Conservation (phyloP, 768 basidiomycete genomes). For the Russula griseocarnosa region DNA sequence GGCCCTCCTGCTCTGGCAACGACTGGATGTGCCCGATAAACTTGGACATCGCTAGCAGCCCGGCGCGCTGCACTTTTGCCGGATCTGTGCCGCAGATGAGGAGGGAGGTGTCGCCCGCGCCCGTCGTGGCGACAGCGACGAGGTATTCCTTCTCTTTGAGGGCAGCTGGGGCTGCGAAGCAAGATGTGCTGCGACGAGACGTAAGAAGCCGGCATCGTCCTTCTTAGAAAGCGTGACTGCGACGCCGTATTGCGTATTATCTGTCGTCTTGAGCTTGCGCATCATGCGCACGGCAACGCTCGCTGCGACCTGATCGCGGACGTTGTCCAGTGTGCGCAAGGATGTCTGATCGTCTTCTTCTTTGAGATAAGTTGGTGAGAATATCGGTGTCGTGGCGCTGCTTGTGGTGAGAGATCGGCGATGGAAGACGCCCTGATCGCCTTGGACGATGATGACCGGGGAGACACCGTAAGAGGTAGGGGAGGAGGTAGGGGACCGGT, state of each 20-base stretch:
- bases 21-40: constrained; percentile 58
- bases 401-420: constrained; percentile 16
- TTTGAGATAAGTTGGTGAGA: constrained; percentile 7
- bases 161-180: constrained; percentile 45
- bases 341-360: constrained; percentile 8
- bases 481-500: constrained; percentile 22
- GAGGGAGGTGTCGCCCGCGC: constrained; percentile 38
- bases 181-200: constrained; percentile 49
- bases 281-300: constrained; percentile 54
- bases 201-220: constrained; percentile 55
- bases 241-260: constrained; percentile 58
- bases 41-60: constrained; percentile 60
- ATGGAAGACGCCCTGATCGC: constrained; percentile 9
- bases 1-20: constrained; percentile 17
- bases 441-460: constrained; percentile 7
- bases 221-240: constrained; percentile 54
- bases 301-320: constrained; percentile 56
- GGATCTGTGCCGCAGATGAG: constrained; percentile 55
- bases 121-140: constrained; percentile 53
- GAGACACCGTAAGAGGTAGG: constrained; percentile 26
- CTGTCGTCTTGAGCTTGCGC: constrained; percentile 45
- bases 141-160: constrained; percentile 41
- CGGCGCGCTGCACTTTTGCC: constrained; percentile 60
- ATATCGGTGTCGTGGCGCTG: constrained; percentile 25
- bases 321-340: constrained; percentile 53